Base-by-base conservation (phyloP, 2,329 filamentous ascomycete species). In the Alternaria novae-zelandiae region DNA sequence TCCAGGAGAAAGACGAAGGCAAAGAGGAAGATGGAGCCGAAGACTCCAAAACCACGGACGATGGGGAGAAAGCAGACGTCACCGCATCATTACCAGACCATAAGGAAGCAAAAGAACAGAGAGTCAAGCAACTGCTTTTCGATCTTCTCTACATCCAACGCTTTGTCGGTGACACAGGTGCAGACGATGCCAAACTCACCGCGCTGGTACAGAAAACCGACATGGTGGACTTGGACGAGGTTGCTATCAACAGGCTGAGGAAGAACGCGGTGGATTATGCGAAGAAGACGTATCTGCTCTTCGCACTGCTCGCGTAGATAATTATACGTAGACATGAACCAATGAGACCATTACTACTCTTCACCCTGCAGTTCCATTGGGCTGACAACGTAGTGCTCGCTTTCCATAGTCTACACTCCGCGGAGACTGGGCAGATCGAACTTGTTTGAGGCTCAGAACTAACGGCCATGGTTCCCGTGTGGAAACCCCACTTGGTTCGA, bases 271-370 rank as follows among this genome's bases (percentile, higher is more conserved):
- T 85, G 49, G 92, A 94, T 55, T 96, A 96, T 78, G 96, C 92
- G 89, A 92, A 91, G 82, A 88, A 91, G 73, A 96, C 92, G 11
- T 90, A 87, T 77, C 80, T 97, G 66, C 79, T 97, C 25, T 97
- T 97, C 81, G 93, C 91, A 3, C 82, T 97, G 60, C 81, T 97
- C 67, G 69, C 73, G 5, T 78, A 66, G 65, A 23, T 12, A 23
- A 3, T 21, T 9, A 41, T 49, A 49, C 15, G 36, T 17, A 17
- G n/a, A 41, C 15, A 41, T 17, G 9, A 3, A 6, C 36, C 4
- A 10, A 41, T 17, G 36, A 41, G 3, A 5, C 36, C 36, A 41
- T n/a, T 41, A 41, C 15, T 17, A 10, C 15, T 41, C 15, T 5
- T 41, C n/a, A 17, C 15, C 2, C 3, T 41, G 36, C n/a, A 41